Evolutionary conservation across 306 rosid genomes (phyloP), one percentile per base, ranked within the genome.

Genomic region (Malus fusca): DNA sequence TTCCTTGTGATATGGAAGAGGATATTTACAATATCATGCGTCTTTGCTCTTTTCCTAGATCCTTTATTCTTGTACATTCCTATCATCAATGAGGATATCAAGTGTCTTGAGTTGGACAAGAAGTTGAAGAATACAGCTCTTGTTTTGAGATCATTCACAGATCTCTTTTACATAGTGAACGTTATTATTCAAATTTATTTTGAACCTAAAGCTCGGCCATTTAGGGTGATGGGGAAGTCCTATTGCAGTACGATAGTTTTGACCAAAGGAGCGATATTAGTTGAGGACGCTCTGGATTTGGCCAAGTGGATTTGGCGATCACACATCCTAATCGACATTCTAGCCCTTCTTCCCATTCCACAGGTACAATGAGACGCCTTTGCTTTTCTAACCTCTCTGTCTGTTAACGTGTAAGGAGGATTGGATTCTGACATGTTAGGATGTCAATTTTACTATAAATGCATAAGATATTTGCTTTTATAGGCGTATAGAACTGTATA

Each of bases 11-110:
- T 35, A 6, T 76, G 77, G 81, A 66, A 77, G 22, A 77, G 44
- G 75, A 46, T 81, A 51, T 81, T 81, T 66, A 31, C 67, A 53
- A 40, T 62, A 31, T 81, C 81, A 26, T 77, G 81, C 53, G 52
- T 82, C 31, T 60, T 82, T 68, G 81, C 81, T 25, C 81, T 82
- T 18, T 71, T 68, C 6, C 25, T 68, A 71, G 85, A 82, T 68
- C 81, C 85, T 10, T 61, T 82, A 74, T 82, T 82, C 78, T 66
- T 82, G 43, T 82, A 82, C 74, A 68, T 82, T 75, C 81, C 85
- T 19, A 60, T 74, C 44, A 42, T 82, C 15, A 26, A 73, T 7
- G 61, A 66, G 14, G 35, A 51, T 5, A 18, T 59, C 67, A 82
- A 73, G 52, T 82, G 85, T 55, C 75, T 82, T 26, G 23, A 51